phyloP scores from a whole-genome alignment of 2,329 filamentous ascomycete species.

The Claviceps sp. region DNA sequence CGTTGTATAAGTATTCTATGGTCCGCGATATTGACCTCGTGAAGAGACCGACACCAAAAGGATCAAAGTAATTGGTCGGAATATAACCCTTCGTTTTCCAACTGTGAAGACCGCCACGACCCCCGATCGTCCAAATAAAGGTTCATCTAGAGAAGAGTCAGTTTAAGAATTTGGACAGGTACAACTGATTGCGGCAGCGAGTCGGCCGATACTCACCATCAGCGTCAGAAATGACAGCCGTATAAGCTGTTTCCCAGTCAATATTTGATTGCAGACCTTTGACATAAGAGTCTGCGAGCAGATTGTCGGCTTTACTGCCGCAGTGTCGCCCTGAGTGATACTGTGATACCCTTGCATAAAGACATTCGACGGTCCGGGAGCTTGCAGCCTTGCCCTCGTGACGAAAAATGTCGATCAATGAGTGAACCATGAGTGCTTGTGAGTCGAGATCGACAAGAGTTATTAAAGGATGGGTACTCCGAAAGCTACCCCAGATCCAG shows the following conservation, averaged over 20 bases:
- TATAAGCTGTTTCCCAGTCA: constrained; percentile 57
- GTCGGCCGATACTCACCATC: constrained; percentile 28
- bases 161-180: constrained; percentile 13
- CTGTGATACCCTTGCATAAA: constrained; percentile 65
- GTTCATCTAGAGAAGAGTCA: constrained; percentile 21
- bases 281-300: constrained; percentile 57
- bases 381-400: constrained; percentile 53
- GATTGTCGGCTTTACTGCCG: constrained; percentile 64
- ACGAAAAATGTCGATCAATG: constrained; percentile 58
- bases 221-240: constrained; percentile 61
- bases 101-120: constrained; percentile 54
- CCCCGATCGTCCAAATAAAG: constrained; percentile 53
- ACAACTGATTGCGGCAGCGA: background rate
- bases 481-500: constrained; percentile 62
- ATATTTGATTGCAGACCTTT: constrained; percentile 53
- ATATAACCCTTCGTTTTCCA: constrained; percentile 65
- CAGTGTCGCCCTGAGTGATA: constrained; percentile 60
- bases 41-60: constrained; percentile 46
- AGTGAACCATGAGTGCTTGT: constrained; percentile 56
- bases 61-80: constrained; percentile 54
- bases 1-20: constrained; percentile 69
- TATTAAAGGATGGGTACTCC: constrained; percentile 57
- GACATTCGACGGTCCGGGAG: constrained; percentile 69
- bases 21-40: constrained; percentile 61
- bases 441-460: constrained; percentile 56